phyloP scores from a whole-genome alignment of 768 basidiomycete genomes.

The Nidularia sp. region DNA sequence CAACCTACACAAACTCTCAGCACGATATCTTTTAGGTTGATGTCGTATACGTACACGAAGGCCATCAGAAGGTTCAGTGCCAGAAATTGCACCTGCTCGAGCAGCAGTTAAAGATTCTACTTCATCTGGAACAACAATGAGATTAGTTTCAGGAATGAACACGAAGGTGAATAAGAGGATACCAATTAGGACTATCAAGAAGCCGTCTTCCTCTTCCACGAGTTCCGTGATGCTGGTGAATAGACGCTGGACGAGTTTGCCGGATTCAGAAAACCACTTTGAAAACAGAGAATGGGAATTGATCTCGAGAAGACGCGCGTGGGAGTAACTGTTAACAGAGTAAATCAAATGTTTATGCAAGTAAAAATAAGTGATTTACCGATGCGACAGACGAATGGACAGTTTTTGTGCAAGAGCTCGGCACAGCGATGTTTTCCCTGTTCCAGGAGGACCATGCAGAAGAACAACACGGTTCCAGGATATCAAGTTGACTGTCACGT shows the following conservation, averaged over 20 bases:
- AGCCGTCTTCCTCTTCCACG: slow-evolving; percentile 86
- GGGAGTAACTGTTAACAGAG: slow-evolving; percentile 58
- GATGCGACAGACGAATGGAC: slow-evolving; percentile 81
- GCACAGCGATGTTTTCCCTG: slow-evolving; percentile 95
- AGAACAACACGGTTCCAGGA: slow-evolving; percentile 96
- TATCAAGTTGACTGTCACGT: slow-evolving; percentile 70
- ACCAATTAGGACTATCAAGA: slow-evolving; percentile 95
- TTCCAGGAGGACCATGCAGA: slow-evolving; percentile 95
- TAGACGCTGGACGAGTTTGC: slow-evolving; percentile 92
- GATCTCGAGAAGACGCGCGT: slow-evolving; percentile 89
- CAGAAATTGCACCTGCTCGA: slow-evolving; percentile 89
- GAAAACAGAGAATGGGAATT: slow-evolving; percentile 98
- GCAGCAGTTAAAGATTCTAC: slow-evolving; percentile 96
- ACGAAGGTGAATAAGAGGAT: background rate
- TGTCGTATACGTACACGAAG: slow-evolving; percentile 54
- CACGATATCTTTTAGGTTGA: background rate
- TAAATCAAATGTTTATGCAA: slow-evolving; percentile 1
- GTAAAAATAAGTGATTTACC: slow-evolving; percentile 37
- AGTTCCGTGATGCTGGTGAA: slow-evolving; percentile 88
- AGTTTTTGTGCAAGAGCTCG: slow-evolving; percentile 94
- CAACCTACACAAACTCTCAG: slow-evolving; percentile 57
- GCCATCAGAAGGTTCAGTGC: slow-evolving; percentile 94
- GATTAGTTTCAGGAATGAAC: slow-evolving; percentile 2
- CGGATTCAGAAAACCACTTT: slow-evolving; percentile 99
- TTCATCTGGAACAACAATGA: slow-evolving; percentile 60